phyloP scores from a whole-genome alignment of 1,284 basidiomycete genomes.

The Porphyrellus sp. region DNA sequence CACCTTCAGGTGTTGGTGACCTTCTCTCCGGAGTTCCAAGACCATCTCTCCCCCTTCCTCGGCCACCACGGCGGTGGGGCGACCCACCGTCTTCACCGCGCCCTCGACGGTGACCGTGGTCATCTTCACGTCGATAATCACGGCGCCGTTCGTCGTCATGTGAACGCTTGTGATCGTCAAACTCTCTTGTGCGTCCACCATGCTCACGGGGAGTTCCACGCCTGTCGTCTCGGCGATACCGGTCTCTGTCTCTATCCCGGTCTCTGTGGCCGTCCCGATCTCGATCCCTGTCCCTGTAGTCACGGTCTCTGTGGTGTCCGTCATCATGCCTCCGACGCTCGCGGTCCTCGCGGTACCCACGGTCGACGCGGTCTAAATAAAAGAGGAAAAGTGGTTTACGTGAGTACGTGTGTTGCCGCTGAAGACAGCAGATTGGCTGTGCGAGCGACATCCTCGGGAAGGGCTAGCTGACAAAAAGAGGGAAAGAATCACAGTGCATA shows the following conservation, averaged over 20 bases:
- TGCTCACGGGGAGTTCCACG: constrained; percentile 35
- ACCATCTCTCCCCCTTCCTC: constrained; percentile 47
- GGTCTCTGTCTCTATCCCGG: constrained; percentile 39
- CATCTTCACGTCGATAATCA: constrained; percentile 49
- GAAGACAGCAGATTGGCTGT: constrained; percentile 37
- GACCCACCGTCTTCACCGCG: constrained; percentile 39
- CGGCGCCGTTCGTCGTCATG: constrained; percentile 48
- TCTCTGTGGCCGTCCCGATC: constrained; percentile 42
- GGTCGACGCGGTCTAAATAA: constrained; percentile 46
- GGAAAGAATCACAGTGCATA: constrained; percentile 54
- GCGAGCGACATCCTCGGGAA: constrained; percentile 37
- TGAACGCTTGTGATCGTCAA: constrained; percentile 43
- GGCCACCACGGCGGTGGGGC: constrained; percentile 38
- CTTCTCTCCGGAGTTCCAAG: constrained; percentile 72
- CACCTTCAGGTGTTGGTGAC: constrained; percentile 89
- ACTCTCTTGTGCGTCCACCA: constrained; percentile 40
- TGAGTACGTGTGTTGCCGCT: constrained; percentile 49
- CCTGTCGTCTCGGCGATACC: constrained; percentile 44
- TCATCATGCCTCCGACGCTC: constrained; percentile 51
- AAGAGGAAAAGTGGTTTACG: constrained; percentile 42
- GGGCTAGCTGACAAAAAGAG: constrained; percentile 59
- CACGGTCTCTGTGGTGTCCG: constrained; percentile 48
- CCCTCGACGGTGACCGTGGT: constrained; percentile 35
- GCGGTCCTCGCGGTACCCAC: constrained; percentile 52
- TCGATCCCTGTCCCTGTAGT: constrained; percentile 43